These are phyloP conservation scores for Sutorius eximius DNA, from an alignment of 1,284 basidiomycete genomes.

Conservation along the genomic window DNA sequence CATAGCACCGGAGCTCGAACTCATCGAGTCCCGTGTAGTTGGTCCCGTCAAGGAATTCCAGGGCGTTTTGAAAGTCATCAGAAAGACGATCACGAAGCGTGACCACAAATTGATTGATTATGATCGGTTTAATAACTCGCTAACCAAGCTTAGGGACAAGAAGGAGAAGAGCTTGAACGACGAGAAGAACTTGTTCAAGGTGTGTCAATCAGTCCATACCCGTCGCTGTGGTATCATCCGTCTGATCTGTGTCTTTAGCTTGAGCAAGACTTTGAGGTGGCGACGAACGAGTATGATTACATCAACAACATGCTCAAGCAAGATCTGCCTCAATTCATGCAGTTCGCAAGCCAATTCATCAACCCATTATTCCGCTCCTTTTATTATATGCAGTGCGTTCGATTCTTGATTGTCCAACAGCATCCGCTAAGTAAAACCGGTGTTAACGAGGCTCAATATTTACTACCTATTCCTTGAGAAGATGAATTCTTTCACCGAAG, in stretches of 20 bases:
- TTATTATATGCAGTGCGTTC: slow-evolving; percentile 97
- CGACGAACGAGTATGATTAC: slow-evolving; percentile 95
- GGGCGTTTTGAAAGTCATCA: slow-evolving; percentile 81
- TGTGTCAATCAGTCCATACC: slow-evolving; percentile 33
- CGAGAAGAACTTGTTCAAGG: slow-evolving; percentile 95
- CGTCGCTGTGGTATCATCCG: background rate
- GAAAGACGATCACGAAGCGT: slow-evolving; percentile 94
- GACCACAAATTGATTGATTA: slow-evolving; percentile 98
- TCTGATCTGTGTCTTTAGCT: slow-evolving; percentile 51
- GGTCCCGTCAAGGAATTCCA: slow-evolving; percentile 90
- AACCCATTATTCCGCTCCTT: slow-evolving; percentile 97
- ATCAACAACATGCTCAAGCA: slow-evolving; percentile 92
- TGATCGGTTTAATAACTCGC: slow-evolving; percentile 94
- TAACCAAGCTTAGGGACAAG: slow-evolving; percentile 95
- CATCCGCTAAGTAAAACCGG: slow-evolving; percentile 2
- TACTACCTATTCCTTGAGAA: slow-evolving; percentile 94
- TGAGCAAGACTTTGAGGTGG: slow-evolving; percentile 97
- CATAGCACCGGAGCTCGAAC: slow-evolving; percentile 89
- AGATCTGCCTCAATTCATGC: slow-evolving; percentile 91
- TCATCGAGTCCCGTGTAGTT: slow-evolving; percentile 88
- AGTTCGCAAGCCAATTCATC: slow-evolving; percentile 85
- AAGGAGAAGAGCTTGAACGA: slow-evolving; percentile 93
- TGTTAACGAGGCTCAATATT: slow-evolving; percentile 77
- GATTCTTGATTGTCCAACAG: slow-evolving; percentile 2
- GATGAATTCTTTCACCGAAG: slow-evolving; percentile 83